Base-by-base conservation (phyloP, 176 grass and related monocot species). In the Secale cereale region DNA sequence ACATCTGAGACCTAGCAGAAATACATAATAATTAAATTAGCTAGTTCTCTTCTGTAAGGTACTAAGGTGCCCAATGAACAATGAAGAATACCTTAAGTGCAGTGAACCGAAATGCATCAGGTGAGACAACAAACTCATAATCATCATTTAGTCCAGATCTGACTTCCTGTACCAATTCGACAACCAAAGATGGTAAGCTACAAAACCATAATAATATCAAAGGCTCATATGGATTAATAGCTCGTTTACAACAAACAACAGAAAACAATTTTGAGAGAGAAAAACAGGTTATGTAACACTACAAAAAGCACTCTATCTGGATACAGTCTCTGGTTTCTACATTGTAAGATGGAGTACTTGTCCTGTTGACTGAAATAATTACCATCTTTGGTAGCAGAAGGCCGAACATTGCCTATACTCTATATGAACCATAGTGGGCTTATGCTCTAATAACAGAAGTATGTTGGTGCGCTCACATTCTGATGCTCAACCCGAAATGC, bases 51-150 rank as follows among this genome's bases (percentile, higher is more conserved):
- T 5, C 17, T 66, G 28, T 77, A 20, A 20, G 81, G 60, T 87
- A 12, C 33, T 77, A 20, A 20, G 81, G 60, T 87, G 15, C 33
- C 67, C 23, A 79, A 89, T 28, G 63, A n/a, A 25, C 3, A 86
- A 4, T 10, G 3, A 80, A 67, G 23, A 9, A 39, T 97, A 97
- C 95, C 92, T 94, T 85, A 88, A 91, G 66, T 67, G 70, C 84
- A 76, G 75, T 82, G 74, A 93, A 97, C 25, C 85, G 59, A 90
- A 97, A 50, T 45, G 76, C 85, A 60, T 97, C 95, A 90, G 92
- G 92, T 33, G 95, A 93, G 25, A 94, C 82, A 27, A 93, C 62
- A 91, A 97, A 91, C 60, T 93, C 88, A 66, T 93, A 81, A 68
- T 83, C 82, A 88, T 94, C 78, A 70, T 85, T 87, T 29, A 78